Base-by-base conservation (phyloP, 2,329 filamentous ascomycete genomes). In the Ramularia endophylla region DNA sequence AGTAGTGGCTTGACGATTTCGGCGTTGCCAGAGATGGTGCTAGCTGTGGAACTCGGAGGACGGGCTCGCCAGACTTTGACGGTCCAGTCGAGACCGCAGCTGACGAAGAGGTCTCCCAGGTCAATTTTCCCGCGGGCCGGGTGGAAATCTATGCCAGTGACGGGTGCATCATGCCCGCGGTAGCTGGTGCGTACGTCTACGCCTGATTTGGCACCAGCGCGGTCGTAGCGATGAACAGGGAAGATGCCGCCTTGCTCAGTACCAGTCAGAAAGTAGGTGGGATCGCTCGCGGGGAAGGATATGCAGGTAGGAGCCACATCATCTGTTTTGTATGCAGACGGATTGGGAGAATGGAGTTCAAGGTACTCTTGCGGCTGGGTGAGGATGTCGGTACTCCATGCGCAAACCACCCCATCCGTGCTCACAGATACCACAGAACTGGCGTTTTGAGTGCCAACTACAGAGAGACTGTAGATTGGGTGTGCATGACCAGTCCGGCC, bases 371-470 rank as follows among this genome's bases (percentile, higher is more conserved):
- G 90, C 1, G 92, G 92, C 64, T 95, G 87, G 1, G 90, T 87
- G 46, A 98, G 85, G 80, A 98, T 97, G 64, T 98, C 94, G 50
- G 95, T 87, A 41, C 86, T 89, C 92, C 92, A 98, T 35, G 89
- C 87, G 64, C 92, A 98, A 30, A 97, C 87, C 8, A 94, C 87
- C 40, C 92, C 92, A 60, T 98, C 92, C 1, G 92, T 98, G 1
- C 88, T 95, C 62, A 87, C 90, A 25, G 89, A 95, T 55, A 98
- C 85, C 61, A 98, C 95, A 65, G 97, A 98, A 70, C 95, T 95
- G 44, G 92, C 92, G 63, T 98, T 98, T 61, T 97, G 92, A 1
- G 94, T 98, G 50, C 92, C 92, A 36, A 98, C 87, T 41, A 98
- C 94, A 48, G 92, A 86, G 43, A 98, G 80, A 28, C 85, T 88